A percentile compares a stretch with the other conserved stretches of the same genome.
Conservation (phyloP, 2,329 filamentous ascomycete genomes). For the Beauveria scarabaeidicola region DNA sequence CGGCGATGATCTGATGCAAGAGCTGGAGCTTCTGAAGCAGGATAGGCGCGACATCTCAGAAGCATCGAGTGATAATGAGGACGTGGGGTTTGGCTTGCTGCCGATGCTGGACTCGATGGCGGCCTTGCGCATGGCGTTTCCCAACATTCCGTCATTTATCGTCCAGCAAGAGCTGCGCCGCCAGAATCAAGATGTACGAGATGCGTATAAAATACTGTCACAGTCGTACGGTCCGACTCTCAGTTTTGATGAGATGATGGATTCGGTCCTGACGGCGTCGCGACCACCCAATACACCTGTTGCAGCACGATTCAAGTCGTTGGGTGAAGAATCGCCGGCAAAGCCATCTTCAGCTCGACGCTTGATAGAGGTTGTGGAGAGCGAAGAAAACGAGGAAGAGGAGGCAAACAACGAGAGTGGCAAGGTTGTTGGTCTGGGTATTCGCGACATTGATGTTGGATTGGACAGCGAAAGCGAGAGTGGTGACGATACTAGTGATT, state of each 20-base stretch:
- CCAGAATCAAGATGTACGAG: constrained; percentile 26
- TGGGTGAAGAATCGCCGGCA: not conserved
- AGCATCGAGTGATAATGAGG: constrained; percentile 12
- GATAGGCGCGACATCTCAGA: constrained; percentile 10
- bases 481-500: not conserved
- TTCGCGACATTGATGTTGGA: not conserved
- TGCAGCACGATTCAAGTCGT: not conserved
- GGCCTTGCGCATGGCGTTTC: constrained; percentile 36
- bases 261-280: constrained; percentile 18
- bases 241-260: constrained; percentile 26
- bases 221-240: constrained; percentile 24
- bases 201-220: constrained; percentile 29
- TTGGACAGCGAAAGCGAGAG: not conserved
- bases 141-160: constrained; percentile 25
- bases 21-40: constrained; percentile 7
- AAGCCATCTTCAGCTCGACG: not conserved
- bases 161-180: constrained; percentile 29
- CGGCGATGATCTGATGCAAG: constrained; percentile 5
- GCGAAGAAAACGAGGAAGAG: not conserved
- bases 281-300: not conserved
- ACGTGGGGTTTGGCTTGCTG: constrained; percentile 5
- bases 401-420: not conserved
- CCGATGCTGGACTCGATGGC: constrained; percentile 15
- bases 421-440: not conserved
- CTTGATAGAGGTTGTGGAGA: constrained; percentile 14